Percentiles rank a stretch among this genome's conserved stretches.
phyloP scores from a whole-genome alignment of 192 early-diverging fungal species.

The Dimargaris cristalligena region DNA sequence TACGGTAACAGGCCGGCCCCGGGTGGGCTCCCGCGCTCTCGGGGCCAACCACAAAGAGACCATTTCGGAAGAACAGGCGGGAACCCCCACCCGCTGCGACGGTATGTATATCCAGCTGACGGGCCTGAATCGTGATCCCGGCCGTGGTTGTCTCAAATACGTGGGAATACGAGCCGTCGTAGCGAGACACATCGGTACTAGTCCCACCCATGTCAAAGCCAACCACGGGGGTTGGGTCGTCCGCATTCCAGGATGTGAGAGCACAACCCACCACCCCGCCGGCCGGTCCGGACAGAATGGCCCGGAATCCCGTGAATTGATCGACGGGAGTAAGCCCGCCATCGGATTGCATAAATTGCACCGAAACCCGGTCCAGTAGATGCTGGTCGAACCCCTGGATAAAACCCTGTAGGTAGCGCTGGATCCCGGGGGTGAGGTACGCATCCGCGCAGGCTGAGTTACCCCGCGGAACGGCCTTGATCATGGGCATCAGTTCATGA shows the following conservation, averaged over 20 bases:
- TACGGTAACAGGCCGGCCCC: constrained; percentile 89
- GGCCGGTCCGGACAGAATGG: constrained; percentile 89
- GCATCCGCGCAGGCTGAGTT: constrained; percentile 81
- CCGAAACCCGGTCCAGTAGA: constrained; percentile 28
- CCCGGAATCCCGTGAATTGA: constrained; percentile 69
- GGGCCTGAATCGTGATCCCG: constrained; percentile 83
- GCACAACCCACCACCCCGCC: constrained; percentile 87
- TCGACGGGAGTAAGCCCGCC: constrained; percentile 81
- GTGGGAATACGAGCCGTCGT: constrained; percentile 74
- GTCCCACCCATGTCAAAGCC: constrained; percentile 97
- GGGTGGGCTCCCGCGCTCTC: constrained; percentile 87
- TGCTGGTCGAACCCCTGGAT: constrained; percentile 68
- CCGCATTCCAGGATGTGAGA: constrained; percentile 25
- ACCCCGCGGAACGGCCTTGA: constrained; percentile 88
- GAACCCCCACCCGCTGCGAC: constrained; percentile 96
- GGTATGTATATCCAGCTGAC: constrained; percentile 90
- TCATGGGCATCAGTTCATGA: constrained; percentile 70
- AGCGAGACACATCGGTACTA: constrained; percentile 85
- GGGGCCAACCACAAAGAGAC: constrained; percentile 85
- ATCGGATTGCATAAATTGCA: constrained; percentile 98
- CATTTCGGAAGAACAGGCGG: constrained; percentile 77
- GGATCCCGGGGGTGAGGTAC: constrained; percentile 86
- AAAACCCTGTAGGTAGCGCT: constrained; percentile 72
- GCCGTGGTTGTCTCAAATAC: constrained; percentile 90
- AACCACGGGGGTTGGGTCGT: constrained; percentile 42